Evolutionary conservation across 495 filamentous ascomycete species (phyloP), one percentile per base, ranked within the genome.

Genomic region (Aspergillus kassunensis): DNA sequence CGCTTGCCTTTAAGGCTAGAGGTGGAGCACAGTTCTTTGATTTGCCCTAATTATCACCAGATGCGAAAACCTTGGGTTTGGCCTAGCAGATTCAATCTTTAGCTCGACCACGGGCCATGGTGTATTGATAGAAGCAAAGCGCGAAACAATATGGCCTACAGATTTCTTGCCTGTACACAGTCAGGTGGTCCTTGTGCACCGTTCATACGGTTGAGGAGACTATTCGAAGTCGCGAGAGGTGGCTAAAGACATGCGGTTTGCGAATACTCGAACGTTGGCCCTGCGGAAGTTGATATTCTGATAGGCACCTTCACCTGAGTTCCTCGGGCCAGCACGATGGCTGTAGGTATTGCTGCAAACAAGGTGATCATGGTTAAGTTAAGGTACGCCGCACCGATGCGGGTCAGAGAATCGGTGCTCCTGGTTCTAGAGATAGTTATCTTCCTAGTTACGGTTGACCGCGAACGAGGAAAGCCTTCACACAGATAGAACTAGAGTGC

Each of bases 251-350:
- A 87, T 59, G 90, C 90, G 51, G 89, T 95, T 11, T 96, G 90
- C 70, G 90, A 96, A 61, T 96, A 91, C 64, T 95, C 93, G 61
- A 81, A 82, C 49, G 79, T 92, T 56, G 86, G 92, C 63, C 80
- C 90, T 29, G 68, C 80, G n/a, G 81, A 90, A 55, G 80, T 95
- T 37, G 90, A 96, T 65, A 88, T 96, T 54, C 80, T 95, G 36
- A 96, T 96, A 90, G 90, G 90, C 53, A 96, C 90, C 15, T 74
- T 96, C 53, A 96, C 90, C 41, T n/a, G 95, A 96, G 67, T 92
- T 90, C 3, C 95, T 96, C n/a, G n/a, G n/a, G n/a, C n/a, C n/a
- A n/a, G n/a, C n/a, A n/a, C n/a, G n/a, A n/a, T n/a, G n/a, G n/a
- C n/a, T n/a, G n/a, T n/a, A n/a, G n/a, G n/a, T 63, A 72, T 96